Percentiles rank a stretch among this genome's conserved stretches.
Evolutionary conservation across 2,329 filamentous ascomycete species (phyloP).

Genomic region (Thielaviopsis cerberus): DNA sequence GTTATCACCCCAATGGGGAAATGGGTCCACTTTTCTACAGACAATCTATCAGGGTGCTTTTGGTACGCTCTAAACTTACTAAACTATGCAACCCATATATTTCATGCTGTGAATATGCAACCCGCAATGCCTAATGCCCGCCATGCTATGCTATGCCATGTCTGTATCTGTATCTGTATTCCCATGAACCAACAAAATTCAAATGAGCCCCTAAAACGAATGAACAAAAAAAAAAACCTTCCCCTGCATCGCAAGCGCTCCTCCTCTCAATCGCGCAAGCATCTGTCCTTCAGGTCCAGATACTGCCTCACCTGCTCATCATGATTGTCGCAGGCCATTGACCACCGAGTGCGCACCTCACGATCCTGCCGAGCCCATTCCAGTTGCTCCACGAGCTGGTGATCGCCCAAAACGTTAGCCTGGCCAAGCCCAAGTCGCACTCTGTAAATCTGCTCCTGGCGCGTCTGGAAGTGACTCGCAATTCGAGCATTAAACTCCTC

Average conservation of each 20-base stretch:
- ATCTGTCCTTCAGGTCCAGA: constrained; percentile 23
- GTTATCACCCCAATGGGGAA: not conserved
- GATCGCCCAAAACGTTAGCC: constrained; percentile 23
- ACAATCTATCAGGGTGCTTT: not conserved
- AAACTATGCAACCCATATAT: too few relatives aligned
- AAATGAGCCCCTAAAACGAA: not conserved
- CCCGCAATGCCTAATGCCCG: too few relatives aligned
- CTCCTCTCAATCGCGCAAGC: not conserved
- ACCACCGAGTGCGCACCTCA: constrained; percentile 42
- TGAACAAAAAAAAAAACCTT: not conserved
- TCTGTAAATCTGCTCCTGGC: constrained; percentile 26
- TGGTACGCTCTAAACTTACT: too few relatives aligned
- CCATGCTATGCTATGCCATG: not conserved
- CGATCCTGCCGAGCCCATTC: constrained; percentile 45
- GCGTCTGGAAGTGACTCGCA: constrained; percentile 35
- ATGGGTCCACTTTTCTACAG: not conserved
- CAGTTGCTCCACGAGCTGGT: constrained; percentile 31
- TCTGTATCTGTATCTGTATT: not conserved
- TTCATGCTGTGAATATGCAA: not conserved
- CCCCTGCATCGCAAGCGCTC: not conserved
- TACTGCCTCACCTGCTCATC: constrained; percentile 40
- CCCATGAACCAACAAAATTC: not conserved
- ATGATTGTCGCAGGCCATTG: constrained; percentile 39
- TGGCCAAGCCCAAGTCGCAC: constrained; percentile 28
- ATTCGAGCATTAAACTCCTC: constrained; percentile 27